These are phyloP conservation scores for Boletellus ananas DNA, from an alignment of 768 basidiomycete genomes.

Conservation along the genomic window DNA sequence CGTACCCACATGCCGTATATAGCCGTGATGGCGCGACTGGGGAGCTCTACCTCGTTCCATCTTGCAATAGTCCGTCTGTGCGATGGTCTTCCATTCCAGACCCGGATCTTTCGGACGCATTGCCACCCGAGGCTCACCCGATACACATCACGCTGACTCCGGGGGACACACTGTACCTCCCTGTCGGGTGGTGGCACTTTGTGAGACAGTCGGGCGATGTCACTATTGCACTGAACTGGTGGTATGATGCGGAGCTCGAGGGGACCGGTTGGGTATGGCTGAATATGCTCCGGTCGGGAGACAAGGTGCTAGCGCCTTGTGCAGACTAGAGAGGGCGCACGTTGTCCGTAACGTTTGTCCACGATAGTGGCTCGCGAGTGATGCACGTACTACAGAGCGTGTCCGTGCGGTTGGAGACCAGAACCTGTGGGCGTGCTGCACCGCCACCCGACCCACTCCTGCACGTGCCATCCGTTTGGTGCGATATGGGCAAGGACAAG, in stretches of 20 bases:
- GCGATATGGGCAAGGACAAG: conserved; percentile 65
- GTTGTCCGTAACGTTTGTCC: background rate
- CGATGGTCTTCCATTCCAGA: conserved; percentile 81
- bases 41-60: conserved; percentile 31
- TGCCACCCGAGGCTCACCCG: conserved; percentile 56
- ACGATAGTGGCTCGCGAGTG: too few species aligned
- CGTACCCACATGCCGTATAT: conserved; percentile 68
- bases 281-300: conserved; percentile 51
- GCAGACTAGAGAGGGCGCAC: conserved; percentile 2
- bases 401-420: too few species aligned
- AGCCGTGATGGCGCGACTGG: conserved; percentile 31
- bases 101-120: conserved; percentile 44
- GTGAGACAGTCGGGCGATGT: conserved; percentile 65
- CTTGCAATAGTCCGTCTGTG: conserved; percentile 40
- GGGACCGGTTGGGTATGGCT: conserved; percentile 71
- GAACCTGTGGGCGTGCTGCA: too few species aligned
- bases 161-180: conserved; percentile 84
- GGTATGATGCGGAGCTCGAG: conserved; percentile 79
- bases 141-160: conserved; percentile 60
- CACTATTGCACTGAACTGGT: conserved; percentile 80
- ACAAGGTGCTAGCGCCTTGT: conserved; percentile 30
- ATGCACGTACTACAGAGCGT: too few species aligned
- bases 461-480: background rate
- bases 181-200: conserved; percentile 94
- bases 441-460: too few species aligned